Evolutionary conservation across 768 basidiomycete genomes (phyloP), one percentile per base, ranked within the genome.

Genomic region (Boletales sp.): DNA sequence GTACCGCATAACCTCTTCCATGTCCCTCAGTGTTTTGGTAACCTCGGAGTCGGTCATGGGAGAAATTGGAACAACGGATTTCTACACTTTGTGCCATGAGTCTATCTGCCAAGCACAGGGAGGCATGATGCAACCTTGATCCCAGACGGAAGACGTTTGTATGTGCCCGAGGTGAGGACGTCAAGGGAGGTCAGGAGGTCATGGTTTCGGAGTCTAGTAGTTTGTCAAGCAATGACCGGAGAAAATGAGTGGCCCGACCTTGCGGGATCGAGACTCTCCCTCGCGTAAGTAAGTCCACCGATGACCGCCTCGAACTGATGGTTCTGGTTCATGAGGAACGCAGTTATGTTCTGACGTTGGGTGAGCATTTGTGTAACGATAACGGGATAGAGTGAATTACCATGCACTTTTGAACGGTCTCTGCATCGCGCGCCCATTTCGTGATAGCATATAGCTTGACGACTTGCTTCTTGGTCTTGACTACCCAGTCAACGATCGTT

Each of bases 141-240:
- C 45, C 73, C 75, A 2, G 82, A 78, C 15, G 95, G 94, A 14
- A 98, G 79, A 24, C 91, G 77, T 35, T 82, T 74, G 63, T 97
- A 98, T 14, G 88, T 84, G 0, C 94, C 94, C 12, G 83, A 84
- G 2, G 88, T 88, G 30, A 97, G 75, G 47, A 97, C 88, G 57
- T 94, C 88, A 34, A 97, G 71, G 19, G 94, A 94, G 1, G 93
- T 95, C 5, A 94, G 77, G 19, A 97, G 73, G 68, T 98, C 95
- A 53, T 94, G 92, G 69, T 97, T 97, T 49, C 94, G 85, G 17
- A 93, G 79, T 62, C 94, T 92, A 60, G 6, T 12, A 5, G 30
- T 17, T 11, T 10, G 35, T 55, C 24, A 51, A 41, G 30, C 38
- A 8, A 44, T 18, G 21, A 37, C 4, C 19, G 40, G 8, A 21